Evolutionary conservation across 805 yeast genomes (phyloP), one percentile per base, ranked within the genome.

Genomic region (Metschnikowia vanudenii): DNA sequence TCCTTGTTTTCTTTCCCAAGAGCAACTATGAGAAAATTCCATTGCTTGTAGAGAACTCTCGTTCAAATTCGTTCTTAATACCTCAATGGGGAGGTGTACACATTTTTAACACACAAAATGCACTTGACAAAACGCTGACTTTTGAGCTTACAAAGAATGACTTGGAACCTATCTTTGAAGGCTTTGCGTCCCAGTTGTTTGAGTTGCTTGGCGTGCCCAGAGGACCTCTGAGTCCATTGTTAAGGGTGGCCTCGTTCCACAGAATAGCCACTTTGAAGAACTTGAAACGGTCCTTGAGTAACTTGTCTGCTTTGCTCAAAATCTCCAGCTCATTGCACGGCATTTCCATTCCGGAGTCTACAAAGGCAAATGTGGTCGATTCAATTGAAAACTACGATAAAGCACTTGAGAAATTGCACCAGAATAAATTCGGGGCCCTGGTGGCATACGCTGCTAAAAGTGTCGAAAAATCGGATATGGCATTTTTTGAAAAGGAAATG

Each of bases 401-500:
- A 1, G 65, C 86, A 0, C 49, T 80, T 3, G 46, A 43, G 6
- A 36, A 24, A 1, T 53, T 63, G 8, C 57, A 71, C 4, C 54
- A 55, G 1, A 39, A 45, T 9, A 55, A 71, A 14, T 76, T 74
- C 61, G 46, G 45, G 1, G 28, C 16, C 2, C 57, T 72, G 9
- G 61, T 63, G 37, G 47, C 54, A 19, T 74, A 76, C 1, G 72
- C 79, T 13, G 75, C 84, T 12, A 56, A 62, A n/a, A 88, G 95
- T 0, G 71, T 82, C 36, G 59, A 68, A 12, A 67, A 75, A 38
- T 85, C 97, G 0, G 77, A 82, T 53, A 72, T 72, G 38, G 97
- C 98, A 0, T 92, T 92, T 58, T 92, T 92, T 63, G 96, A 92
- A 56, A 87, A 88, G 56, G 91, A 85, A 63, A 92, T 94, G 97